Evolutionary conservation across 1,139 yeast species (phyloP).

Genomic region (Hansenula sp.): DNA sequence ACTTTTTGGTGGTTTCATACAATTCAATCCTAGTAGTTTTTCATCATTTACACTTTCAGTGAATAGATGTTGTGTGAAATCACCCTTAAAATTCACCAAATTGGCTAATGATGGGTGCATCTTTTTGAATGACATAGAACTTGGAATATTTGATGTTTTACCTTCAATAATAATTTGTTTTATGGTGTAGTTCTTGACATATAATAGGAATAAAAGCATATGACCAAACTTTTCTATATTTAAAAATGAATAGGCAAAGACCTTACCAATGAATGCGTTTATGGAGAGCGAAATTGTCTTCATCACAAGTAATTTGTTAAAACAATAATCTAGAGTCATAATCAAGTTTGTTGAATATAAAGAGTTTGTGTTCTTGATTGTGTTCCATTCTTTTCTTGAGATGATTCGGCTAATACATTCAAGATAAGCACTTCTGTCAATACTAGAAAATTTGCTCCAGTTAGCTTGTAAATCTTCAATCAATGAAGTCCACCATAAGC

Average conservation of each 20-base stretch:
- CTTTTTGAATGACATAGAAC: constrained; percentile 9
- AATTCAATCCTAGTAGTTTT: constrained; percentile 9
- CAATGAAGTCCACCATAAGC: constrained; percentile 15
- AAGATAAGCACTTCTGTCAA: constrained; percentile 66
- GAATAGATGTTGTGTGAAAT: constrained; percentile 16
- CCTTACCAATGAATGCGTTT: constrained; percentile 77
- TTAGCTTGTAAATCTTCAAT: constrained; percentile 13
- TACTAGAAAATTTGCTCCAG: constrained; percentile 33
- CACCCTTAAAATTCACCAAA: constrained; percentile 15
- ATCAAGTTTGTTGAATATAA: constrained; percentile 34
- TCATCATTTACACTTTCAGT: constrained; percentile 2
- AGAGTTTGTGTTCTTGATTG: constrained; percentile 16
- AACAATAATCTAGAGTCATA: constrained; percentile 52
- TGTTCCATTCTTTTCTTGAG: constrained; percentile 61
- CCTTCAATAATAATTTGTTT: constrained; percentile 20
- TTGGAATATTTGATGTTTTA: constrained; percentile 28
- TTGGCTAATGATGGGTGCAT: constrained; percentile 9
- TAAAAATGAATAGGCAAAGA: constrained; percentile 64
- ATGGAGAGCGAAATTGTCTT: constrained; percentile 56
- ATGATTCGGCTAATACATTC: constrained; percentile 70
- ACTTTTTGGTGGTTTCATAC: constrained; percentile 17
- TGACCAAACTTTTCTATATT: constrained; percentile 57
- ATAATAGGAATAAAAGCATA: constrained; percentile 57
- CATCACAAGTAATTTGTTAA: constrained; percentile 37
- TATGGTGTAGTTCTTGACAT: constrained; percentile 34